phyloP scores from a whole-genome alignment of 2,329 filamentous ascomycete genomes.

The Ophiostoma montium region DNA sequence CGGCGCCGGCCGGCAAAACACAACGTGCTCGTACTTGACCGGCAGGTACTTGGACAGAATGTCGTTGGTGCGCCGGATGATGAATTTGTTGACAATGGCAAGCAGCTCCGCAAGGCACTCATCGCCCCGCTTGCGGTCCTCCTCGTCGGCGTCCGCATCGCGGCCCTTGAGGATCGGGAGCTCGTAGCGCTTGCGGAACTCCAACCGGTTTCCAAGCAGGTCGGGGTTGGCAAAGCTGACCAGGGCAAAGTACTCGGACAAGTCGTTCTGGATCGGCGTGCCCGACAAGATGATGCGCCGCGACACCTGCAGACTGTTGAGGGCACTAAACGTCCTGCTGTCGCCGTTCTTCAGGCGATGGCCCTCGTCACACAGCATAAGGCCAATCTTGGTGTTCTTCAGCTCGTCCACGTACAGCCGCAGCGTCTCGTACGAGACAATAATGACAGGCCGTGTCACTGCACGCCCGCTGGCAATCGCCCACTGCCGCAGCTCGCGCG shows the following conservation, averaged over 20 bases:
- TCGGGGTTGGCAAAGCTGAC: slow-evolving; percentile 95
- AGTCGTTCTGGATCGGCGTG: slow-evolving; percentile 93
- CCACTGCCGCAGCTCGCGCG: slow-evolving; percentile 84
- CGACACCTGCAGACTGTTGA: slow-evolving; percentile 82
- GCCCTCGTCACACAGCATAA: slow-evolving; percentile 91
- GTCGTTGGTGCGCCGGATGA: slow-evolving; percentile 94
- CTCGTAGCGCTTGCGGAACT: slow-evolving; percentile 91
- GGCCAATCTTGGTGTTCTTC: slow-evolving; percentile 75
- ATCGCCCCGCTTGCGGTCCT: slow-evolving; percentile 69
- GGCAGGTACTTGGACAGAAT: slow-evolving; percentile 95
- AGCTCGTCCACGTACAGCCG: slow-evolving; percentile 83
- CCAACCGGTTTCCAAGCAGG: slow-evolving; percentile 71
- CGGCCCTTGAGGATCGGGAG: slow-evolving; percentile 82
- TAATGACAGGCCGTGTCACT: slow-evolving; percentile 83
- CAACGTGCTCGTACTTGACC: slow-evolving; percentile 97
- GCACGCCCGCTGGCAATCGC: slow-evolving; percentile 80
- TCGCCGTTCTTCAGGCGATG: slow-evolving; percentile 95
- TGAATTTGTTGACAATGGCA: slow-evolving; percentile 87
- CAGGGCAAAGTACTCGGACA: slow-evolving; percentile 95
- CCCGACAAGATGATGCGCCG: slow-evolving; percentile 89
- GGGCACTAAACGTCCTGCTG: slow-evolving; percentile 81
- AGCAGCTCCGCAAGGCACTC: slow-evolving; percentile 71
- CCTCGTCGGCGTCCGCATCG: slow-evolving; percentile 77
- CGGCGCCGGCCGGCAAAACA: slow-evolving; percentile 87
- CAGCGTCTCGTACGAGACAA: slow-evolving; percentile 94